A percentile compares a stretch with the other conserved stretches of the same genome.
Conservation (phyloP, 306 rosid species). For the Trifolium subterraneum region DNA sequence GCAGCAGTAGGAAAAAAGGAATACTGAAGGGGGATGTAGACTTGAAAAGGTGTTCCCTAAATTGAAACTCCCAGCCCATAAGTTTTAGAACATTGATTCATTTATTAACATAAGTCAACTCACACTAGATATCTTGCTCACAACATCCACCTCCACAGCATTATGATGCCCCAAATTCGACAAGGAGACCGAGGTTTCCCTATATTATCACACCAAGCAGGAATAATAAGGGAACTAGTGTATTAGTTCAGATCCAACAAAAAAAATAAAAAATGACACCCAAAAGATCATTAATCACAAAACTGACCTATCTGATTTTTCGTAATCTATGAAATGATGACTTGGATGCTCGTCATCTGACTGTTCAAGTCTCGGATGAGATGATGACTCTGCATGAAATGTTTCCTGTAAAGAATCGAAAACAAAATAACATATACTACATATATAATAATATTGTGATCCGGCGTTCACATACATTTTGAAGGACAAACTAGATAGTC, state of each 20-base stretch:
- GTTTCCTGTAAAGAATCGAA: slow-evolving; percentile 45
- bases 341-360: slow-evolving; percentile 35
- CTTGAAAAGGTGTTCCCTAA: too few relatives aligned
- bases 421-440: neutral
- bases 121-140: slow-evolving; percentile 40
- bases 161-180: slow-evolving; percentile 48
- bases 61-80: neutral
- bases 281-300: slow-evolving; percentile 21
- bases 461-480: neutral
- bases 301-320: slow-evolving; percentile 68
- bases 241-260: neutral
- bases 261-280: neutral
- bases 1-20: neutral
- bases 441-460: neutral
- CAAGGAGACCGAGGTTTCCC: slow-evolving; percentile 61
- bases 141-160: slow-evolving; percentile 55
- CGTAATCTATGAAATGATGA: slow-evolving; percentile 8
- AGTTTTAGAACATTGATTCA: neutral
- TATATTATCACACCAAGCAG: slow-evolving; percentile 39
- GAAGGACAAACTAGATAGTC: neutral
- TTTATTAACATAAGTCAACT: slow-evolving; percentile 29
- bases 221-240: slow-evolving; percentile 25
- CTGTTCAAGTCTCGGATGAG: slow-evolving; percentile 27
- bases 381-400: slow-evolving; percentile 34
- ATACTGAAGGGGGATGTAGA: too few relatives aligned